Evolutionary conservation across 164 flowering plant species (phyloP), one percentile per base, ranked within the genome.

Genomic region (Magnolia officinalis): DNA sequence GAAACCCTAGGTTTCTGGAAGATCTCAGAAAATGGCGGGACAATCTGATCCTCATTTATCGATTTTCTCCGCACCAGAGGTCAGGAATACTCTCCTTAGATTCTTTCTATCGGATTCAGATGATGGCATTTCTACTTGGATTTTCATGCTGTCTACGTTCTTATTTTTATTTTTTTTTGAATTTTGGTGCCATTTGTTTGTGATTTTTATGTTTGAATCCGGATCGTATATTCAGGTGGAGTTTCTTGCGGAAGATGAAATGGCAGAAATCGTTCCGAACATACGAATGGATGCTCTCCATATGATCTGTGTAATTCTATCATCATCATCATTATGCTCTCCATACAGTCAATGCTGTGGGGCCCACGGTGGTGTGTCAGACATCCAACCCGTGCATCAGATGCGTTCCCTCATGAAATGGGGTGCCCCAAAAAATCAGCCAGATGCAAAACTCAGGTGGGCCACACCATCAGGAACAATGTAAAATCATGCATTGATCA

Each of bases 211-310:
- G 77, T 29, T 69, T 8, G 18, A 59, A 8, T 21, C 49, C 67
- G 45, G 29, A 1, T 59, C 74, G 19, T 26, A 75, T 71, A n/a
- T 29, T 63, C 81, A 95, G 97, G 77, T 92, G 63, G 97, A 92
- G 82, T 92, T 90, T 78, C 83, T 93, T 49, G 96, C 93, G 0
- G 98, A 95, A 81, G 98, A 95, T 74, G 96, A 95, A 81, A 58
- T 80, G 83, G 76, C 91, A 52, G 96, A 92, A 77, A 89, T 94
- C 52, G 91, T 91, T 16, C 97, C 96, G 13, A 90, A 90, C 64
- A 83, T 90, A 82, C 85, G 86, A 72, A 89, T 91, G 91, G 90
- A 91, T 10, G 80, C 88, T 70, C 88, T 91, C 63, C 83, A 87
- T 83, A 83, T 91, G 72, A 85, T 90, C 29, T 75, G 77, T 9